Evolutionary conservation across 257 asterid species (phyloP), one percentile per base, ranked within the genome.

Genomic region (Paulownia fortunei): DNA sequence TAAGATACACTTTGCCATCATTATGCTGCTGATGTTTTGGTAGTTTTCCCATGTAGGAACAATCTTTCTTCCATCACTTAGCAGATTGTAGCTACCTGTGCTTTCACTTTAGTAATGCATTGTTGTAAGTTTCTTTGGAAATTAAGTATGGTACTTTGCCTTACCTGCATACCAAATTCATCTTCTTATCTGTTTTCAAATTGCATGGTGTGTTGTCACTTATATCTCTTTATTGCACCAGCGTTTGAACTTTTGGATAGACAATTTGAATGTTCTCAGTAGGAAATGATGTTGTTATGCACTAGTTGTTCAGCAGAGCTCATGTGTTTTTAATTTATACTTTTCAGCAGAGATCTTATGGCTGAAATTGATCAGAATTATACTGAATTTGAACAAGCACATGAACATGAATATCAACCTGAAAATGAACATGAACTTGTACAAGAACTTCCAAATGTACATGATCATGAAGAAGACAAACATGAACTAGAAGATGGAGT

Each of bases 281-380:
- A 21, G 46, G 68, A 52, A 49, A 32, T 12, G n/a, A 21, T 34
- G n/a, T 34, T 34, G 3, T 49, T 15, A 60, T 24, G 69, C 18
- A 73, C 23, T 66, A 27, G 6, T 74, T 61, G 2, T 27, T 46
- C 41, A 39, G 61, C n/a, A 26, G 52, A 42, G 6, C 76, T 19
- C 41, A 77, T 67, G 46, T 47, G 42, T 30, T 68, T 41, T 58
- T 56, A 39, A 42, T 18, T 27, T 71, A 44, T 36, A 66, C 58
- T 65, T 66, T 19, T 34, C 79, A 63, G 79, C 67, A 60, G 27
- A 63, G 59, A 73, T 62, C 21, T 39, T 26, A 79, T 79, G 83
- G 83, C 78, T 37, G 83, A 73, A 64, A 41, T 73, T 30, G 70
- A 79, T 79, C 79, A 79, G 79, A 79, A 41, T 73, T 34, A 63